Conservation (phyloP, 2,329 filamentous ascomycete species). For the Tolypocladium endophyticum region DNA sequence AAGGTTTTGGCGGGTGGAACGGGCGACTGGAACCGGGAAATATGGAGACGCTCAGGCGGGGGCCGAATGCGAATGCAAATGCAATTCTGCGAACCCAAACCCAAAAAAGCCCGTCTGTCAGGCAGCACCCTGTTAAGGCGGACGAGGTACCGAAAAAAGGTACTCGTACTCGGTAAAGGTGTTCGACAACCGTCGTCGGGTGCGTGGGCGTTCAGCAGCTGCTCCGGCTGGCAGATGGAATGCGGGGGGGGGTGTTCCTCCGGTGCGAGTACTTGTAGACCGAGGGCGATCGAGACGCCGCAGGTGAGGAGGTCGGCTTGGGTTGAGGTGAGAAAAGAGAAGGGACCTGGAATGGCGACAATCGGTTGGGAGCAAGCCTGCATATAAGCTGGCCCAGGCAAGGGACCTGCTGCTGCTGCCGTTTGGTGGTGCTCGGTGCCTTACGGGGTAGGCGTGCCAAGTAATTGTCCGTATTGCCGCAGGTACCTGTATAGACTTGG, state of each 20-base stretch:
- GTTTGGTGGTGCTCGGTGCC: not conserved
- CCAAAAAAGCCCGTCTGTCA: not conserved
- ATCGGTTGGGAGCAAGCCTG: not conserved
- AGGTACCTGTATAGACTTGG: not conserved
- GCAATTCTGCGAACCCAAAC: not conserved
- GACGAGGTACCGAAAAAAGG: too few relatives aligned
- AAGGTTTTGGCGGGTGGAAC: not conserved
- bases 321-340: not conserved
- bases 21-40: conserved; percentile 5
- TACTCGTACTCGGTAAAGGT: not conserved
- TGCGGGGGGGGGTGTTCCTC: conserved; percentile 4
- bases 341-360: not conserved
- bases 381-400: not conserved
- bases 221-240: not conserved
- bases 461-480: not conserved
- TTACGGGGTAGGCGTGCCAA: not conserved
- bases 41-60: not conserved
- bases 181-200: not conserved
- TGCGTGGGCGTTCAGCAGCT: not conserved
- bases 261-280: not conserved
- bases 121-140: not conserved
- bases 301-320: not conserved
- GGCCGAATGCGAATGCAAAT: not conserved
- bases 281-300: not conserved
- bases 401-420: not conserved